phyloP scores from a whole-genome alignment of 768 basidiomycete genomes.

The Pisolithus orientalis region DNA sequence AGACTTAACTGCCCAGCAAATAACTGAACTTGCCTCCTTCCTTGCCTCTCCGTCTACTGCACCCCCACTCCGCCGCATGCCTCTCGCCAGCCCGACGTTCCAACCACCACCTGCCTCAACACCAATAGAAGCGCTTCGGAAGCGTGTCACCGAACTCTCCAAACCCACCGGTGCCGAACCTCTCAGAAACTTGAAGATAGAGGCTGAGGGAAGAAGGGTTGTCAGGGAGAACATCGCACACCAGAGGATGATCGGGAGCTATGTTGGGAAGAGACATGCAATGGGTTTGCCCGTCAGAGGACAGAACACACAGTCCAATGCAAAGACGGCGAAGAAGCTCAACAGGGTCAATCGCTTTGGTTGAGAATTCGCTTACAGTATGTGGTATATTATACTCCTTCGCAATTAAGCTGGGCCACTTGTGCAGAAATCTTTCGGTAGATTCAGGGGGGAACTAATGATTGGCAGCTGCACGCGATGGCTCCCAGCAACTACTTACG shows the following conservation, averaged over 20 bases:
- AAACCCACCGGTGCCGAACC: constrained; percentile 46
- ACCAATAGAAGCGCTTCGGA: constrained; percentile 24
- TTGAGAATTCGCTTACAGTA: constrained; percentile 17
- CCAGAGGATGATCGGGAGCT: constrained; percentile 89
- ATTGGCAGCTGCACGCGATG: too few species aligned
- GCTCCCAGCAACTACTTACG: neutral
- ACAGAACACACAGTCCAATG: constrained; percentile 88
- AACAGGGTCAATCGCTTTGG: constrained; percentile 72
- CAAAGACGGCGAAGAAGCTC: constrained; percentile 83
- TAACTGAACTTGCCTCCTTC: constrained; percentile 89
- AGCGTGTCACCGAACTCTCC: constrained; percentile 25
- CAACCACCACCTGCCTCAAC: constrained; percentile 39
- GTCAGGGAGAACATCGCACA: constrained; percentile 90
- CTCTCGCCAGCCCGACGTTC: constrained; percentile 54
- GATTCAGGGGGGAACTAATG: too few species aligned
- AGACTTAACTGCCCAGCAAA: constrained; percentile 78
- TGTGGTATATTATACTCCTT: neutral
- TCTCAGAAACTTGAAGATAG: constrained; percentile 73
- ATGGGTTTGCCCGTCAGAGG: constrained; percentile 93
- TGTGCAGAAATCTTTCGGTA: too few species aligned
- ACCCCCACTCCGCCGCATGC: constrained; percentile 56
- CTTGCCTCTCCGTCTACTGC: constrained; percentile 85
- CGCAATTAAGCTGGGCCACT: neutral
- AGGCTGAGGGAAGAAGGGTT: constrained; percentile 77
- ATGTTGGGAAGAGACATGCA: constrained; percentile 88